Evolutionary conservation across 305 asterid genomes (phyloP).

Genomic region (Rubia occidens): DNA sequence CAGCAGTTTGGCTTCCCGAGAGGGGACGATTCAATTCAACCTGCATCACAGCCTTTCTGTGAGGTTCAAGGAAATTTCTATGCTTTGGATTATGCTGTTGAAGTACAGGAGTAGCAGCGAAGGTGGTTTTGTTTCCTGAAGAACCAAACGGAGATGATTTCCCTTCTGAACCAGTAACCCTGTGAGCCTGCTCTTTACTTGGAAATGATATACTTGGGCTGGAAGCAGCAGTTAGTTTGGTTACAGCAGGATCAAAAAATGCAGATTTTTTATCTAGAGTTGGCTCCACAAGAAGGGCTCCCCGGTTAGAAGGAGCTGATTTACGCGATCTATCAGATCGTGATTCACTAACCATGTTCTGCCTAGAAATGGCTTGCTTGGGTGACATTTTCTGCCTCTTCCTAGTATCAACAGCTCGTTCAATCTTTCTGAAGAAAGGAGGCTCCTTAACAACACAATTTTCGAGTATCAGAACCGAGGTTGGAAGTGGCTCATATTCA

Average conservation of each 20-base stretch:
- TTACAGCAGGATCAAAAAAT: conserved; percentile 37
- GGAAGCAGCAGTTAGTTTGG: conserved; percentile 34
- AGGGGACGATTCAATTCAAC: conserved; percentile 48
- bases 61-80: conserved; percentile 37
- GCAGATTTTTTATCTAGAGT: conserved; percentile 33
- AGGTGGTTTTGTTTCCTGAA: conserved; percentile 33
- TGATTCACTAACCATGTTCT: conserved; percentile 25
- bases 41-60: conserved; percentile 41
- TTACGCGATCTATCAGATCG: conserved; percentile 24
- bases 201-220: conserved; percentile 20
- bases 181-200: conserved; percentile 28
- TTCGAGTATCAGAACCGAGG: conserved; percentile 60
- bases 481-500: conserved; percentile 90
- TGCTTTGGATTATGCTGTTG: conserved; percentile 43
- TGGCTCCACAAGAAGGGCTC: conserved; percentile 25
- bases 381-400: conserved; percentile 29
- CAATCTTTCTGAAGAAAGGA: conserved; percentile 42
- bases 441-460: conserved; percentile 57
- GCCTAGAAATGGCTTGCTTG: conserved; percentile 26
- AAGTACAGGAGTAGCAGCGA: conserved; percentile 31
- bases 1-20: conserved; percentile 32
- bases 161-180: conserved; percentile 40
- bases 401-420: conserved; percentile 26
- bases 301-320: conserved; percentile 24
- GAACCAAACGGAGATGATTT: conserved; percentile 43